These are phyloP conservation scores for Prunus persica DNA, from an alignment of 306 rosid genomes.

Conservation along the genomic window Prunus_persica_NCBIv2 NC_034011.1:20513501-20514000, in stretches of 20 bases:
- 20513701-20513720: background rate
- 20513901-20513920: background rate
- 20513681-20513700: background rate
- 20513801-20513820: conserved; percentile 38
- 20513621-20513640: background rate
- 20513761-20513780: conserved; percentile 23
- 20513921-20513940: background rate
- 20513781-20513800: conserved; percentile 41
- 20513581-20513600: conserved; percentile 22
- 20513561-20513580: conserved; percentile 41
- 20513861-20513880: conserved; percentile 23
- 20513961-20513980: no score
- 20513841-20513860: conserved; percentile 35
- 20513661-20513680: background rate
- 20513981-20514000: conserved; percentile 9
- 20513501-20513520: conserved; percentile 52
- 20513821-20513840: conserved; percentile 37
- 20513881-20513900: background rate
- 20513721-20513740: conserved; percentile 9
- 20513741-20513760: conserved; percentile 31
- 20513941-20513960: background rate
- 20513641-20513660: background rate
- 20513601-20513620: background rate
- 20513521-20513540: conserved; percentile 26
- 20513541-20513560: conserved; percentile 37